Base-by-base conservation (phyloP, 164 flowering plant genomes). In the Paratinospora sagittata region DNA sequence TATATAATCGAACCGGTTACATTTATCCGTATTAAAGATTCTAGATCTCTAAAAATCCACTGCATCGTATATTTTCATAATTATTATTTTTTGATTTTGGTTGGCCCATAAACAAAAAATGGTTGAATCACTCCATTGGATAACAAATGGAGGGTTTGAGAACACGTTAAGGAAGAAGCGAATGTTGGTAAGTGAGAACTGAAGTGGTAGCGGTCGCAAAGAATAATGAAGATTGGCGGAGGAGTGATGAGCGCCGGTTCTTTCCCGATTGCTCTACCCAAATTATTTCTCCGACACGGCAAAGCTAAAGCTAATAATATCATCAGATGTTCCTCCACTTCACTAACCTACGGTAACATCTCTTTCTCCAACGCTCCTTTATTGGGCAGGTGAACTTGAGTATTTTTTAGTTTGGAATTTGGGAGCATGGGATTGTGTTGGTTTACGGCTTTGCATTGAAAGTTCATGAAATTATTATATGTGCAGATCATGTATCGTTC, bases 401-500 rank as follows among this genome's bases (percentile, higher is more conserved):
- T 19, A 19, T 6, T n/a, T 55, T 66, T 27, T 16, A 3, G 10
- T n/a, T 19, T 49, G 1, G 45, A 41, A 11, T 41, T 41, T 41
- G 45, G 45, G 13, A 3, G 14, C 47, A 9, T 10, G 47, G 47
- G 14, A 7, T 9, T 43, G 12, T 43, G 47, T 36, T 19, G 27
- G 69, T 66, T 68, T 26, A 10, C 21, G 14, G 1, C 13, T 30
- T 30, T 65, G 5, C 14, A 10, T 67, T 27, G 43, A 74, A 72
- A 23, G 17, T 24, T 61, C 4, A 47, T 34, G 73, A n/a, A 39
- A 23, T 27, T n/a, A 63, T 60, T 73, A 67, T 30, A 76, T 70
- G 69, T 81, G 79, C 90, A 89, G 97, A 81, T 43, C 97, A 91
- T 73, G 67, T 83, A 43, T 85, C 91, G 23, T 91, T 86, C 74